phyloP scores from a whole-genome alignment of 169 alveolate genomes.

The Cryptosporidium meleagridis region DNA sequence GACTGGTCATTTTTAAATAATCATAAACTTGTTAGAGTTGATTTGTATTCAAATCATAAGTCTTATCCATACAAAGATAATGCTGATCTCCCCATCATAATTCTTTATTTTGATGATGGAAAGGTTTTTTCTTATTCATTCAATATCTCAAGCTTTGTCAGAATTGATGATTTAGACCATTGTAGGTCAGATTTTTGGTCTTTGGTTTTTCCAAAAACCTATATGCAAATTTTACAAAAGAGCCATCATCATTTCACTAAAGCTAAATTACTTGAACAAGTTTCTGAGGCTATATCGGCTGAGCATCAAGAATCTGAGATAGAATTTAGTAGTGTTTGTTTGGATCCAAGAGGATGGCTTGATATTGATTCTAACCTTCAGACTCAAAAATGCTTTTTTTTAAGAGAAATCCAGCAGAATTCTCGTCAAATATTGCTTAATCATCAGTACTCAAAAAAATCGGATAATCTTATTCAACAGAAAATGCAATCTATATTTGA shows the following conservation, averaged over 20 bases:
- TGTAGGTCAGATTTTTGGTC: constrained; percentile 63
- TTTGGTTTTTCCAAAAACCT: constrained; percentile 20
- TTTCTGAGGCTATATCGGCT: constrained; percentile 15
- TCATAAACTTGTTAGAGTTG: constrained; percentile 17
- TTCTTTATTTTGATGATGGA: constrained; percentile 58
- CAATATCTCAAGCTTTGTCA: constrained; percentile 30
- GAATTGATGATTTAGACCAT: constrained; percentile 59
- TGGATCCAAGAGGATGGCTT: background rate
- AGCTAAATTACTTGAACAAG: constrained; percentile 1
- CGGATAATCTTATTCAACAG: background rate
- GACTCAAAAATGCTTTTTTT: constrained; percentile 1
- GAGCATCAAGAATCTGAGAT: constrained; percentile 10
- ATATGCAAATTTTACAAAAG: background rate
- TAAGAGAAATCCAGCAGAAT: constrained; percentile 46
- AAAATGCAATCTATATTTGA: constrained; percentile 1
- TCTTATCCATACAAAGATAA: background rate
- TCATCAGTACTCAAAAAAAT: background rate
- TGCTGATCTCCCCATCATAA: constrained; percentile 15
- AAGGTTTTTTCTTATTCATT: constrained; percentile 32
- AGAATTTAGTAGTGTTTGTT: constrained; percentile 24
- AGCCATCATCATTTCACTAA: background rate
- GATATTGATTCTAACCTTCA: background rate
- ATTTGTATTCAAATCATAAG: background rate
- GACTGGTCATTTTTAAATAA: constrained; percentile 38
- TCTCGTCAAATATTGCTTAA: constrained; percentile 16